Conservation (phyloP, 2,329 filamentous ascomycete species). For the Monosporascus sp. region DNA sequence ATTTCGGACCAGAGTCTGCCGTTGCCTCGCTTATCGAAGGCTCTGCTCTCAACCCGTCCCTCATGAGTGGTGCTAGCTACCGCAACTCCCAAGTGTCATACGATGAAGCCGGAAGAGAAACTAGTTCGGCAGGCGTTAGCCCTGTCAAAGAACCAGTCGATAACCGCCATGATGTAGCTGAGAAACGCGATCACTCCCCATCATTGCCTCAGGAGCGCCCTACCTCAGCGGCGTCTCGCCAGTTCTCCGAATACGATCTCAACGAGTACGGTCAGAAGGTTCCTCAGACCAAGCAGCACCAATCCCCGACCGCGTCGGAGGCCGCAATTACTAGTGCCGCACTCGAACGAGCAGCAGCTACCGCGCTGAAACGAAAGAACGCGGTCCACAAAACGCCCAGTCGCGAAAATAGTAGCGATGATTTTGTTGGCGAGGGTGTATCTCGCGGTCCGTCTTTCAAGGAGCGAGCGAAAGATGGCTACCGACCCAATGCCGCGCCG, state of each 20-base stretch:
- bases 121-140: constrained; percentile 29
- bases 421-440: constrained; percentile 46
- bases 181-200: constrained; percentile 37
- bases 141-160: constrained; percentile 37
- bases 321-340: constrained; percentile 53
- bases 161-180: constrained; percentile 32
- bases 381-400: constrained; percentile 33
- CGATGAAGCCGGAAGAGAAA: constrained; percentile 11
- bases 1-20: constrained; percentile 74
- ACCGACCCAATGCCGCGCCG: constrained; percentile 49
- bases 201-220: constrained; percentile 22
- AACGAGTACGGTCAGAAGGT: constrained; percentile 55
- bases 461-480: constrained; percentile 54
- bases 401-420: constrained; percentile 29
- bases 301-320: constrained; percentile 53
- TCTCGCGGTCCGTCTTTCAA: constrained; percentile 61
- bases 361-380: constrained; percentile 45
- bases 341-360: constrained; percentile 45
- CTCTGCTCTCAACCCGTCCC: constrained; percentile 62
- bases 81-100: constrained; percentile 28
- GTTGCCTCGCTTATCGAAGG: constrained; percentile 84
- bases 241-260: constrained; percentile 52
- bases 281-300: constrained; percentile 36
- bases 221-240: constrained; percentile 31
- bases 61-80: constrained; percentile 58